phyloP scores from a whole-genome alignment of 805 yeast genomes.

The Scheffersomyces lignosus region DNA sequence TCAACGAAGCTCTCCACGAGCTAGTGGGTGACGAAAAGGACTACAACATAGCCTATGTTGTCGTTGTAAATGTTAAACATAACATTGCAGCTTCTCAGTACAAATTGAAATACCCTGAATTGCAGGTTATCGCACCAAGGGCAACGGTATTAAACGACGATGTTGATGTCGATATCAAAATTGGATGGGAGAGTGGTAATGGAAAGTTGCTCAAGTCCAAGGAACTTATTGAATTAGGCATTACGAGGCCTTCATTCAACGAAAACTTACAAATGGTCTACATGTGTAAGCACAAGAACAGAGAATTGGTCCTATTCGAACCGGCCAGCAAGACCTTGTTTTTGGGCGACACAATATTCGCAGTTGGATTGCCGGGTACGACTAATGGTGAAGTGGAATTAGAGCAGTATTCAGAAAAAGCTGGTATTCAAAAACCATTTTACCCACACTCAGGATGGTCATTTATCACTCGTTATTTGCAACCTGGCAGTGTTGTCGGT shows the following conservation, averaged over 20 bases:
- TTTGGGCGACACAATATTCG: conserved; percentile 13
- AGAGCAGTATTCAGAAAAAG: conserved; percentile 15
- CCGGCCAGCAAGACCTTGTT: conserved; percentile 8
- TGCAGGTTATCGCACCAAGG: conserved; percentile 11
- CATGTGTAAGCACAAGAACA: conserved; percentile 9
- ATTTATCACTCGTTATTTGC: conserved; percentile 8
- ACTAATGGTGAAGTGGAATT: conserved; percentile 5
- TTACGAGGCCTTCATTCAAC: conserved; percentile 6
- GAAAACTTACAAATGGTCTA: conserved; percentile 11
- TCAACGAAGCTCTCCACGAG: conserved; percentile 8
- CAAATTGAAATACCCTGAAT: conserved; percentile 12
- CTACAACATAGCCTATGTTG: conserved; percentile 10
- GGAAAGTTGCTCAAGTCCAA: conserved; percentile 9
- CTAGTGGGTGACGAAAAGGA: conserved; percentile 7
- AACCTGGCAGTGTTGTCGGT: conserved; percentile 11
- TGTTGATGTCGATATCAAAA: conserved; percentile 3
- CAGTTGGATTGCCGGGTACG: conserved; percentile 8
- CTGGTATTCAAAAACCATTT: conserved; percentile 10
- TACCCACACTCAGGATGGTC: conserved; percentile 15
- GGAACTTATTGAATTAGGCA: conserved; percentile 5
- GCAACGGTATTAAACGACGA: conserved; percentile 2
- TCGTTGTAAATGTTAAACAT: conserved; percentile 15
- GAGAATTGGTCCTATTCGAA: conserved; percentile 15
- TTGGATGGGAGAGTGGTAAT: conserved; percentile 6
- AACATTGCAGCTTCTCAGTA: conserved; percentile 8